These are phyloP conservation scores for Amaranthus tricolor DNA, from an alignment of 179 eudicot species.

Conservation along the genomic window DNA sequence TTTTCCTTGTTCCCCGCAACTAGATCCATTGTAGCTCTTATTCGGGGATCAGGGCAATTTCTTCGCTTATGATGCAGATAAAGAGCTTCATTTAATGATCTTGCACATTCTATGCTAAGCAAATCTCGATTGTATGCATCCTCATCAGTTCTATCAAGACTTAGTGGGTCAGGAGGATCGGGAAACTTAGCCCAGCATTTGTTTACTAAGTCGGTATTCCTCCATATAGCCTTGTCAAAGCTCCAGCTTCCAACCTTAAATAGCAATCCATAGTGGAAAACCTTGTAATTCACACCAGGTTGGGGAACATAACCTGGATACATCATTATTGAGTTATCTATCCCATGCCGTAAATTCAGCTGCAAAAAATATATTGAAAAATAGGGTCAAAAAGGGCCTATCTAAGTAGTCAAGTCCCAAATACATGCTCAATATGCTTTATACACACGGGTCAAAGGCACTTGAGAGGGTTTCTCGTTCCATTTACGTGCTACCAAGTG, in stretches of 20 bases:
- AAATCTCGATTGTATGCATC: conserved; percentile 49
- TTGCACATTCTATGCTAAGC: conserved; percentile 82
- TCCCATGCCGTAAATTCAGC: conserved; percentile 72
- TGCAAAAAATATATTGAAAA: conserved; percentile 33
- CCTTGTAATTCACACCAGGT: conserved; percentile 60
- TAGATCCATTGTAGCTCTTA: conserved; percentile 27
- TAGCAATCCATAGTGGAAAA: conserved; percentile 79
- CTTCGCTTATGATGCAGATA: conserved; percentile 58
- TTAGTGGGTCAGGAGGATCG: conserved; percentile 73
- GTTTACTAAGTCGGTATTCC: conserved; percentile 64
- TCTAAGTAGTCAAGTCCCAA: not conserved
- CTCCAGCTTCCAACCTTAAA: conserved; percentile 82
- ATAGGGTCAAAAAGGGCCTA: conserved; percentile 5
- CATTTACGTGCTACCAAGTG: not conserved
- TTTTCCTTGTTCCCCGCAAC: conserved; percentile 27
- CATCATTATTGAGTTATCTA: conserved; percentile 63
- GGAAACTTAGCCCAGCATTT: conserved; percentile 92
- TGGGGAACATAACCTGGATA: conserved; percentile 82
- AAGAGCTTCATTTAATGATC: conserved; percentile 67
- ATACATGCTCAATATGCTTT: not conserved
- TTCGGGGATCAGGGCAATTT: conserved; percentile 48
- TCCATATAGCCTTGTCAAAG: conserved; percentile 92
- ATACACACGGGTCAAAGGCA: not conserved
- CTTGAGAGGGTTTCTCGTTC: not conserved
- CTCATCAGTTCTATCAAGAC: conserved; percentile 46